These are phyloP conservation scores for Penicillium sp. DNA, from an alignment of 2,329 filamentous ascomycete genomes.

Conservation along the genomic window DNA sequence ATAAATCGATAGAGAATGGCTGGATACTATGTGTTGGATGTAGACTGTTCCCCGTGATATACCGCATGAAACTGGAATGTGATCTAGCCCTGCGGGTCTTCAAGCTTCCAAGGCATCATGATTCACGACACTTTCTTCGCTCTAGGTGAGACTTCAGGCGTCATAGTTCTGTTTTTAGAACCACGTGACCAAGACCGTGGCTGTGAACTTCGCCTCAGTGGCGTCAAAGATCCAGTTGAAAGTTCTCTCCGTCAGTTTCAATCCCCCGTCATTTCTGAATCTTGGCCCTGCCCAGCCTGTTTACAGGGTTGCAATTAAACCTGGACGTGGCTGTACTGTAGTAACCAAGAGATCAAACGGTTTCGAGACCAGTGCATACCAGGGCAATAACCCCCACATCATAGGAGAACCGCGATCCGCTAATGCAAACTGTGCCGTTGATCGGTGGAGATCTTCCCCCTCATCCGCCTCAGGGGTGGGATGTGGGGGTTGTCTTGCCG, in stretches of 20 bases:
- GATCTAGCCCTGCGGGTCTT: too few relatives aligned
- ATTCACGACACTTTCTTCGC: too few relatives aligned
- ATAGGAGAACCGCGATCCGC: not conserved
- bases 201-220: slow-evolving; percentile 9
- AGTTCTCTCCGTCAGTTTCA: not conserved
- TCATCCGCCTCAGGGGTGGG: slow-evolving; percentile 5
- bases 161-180: not conserved
- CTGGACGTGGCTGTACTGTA: not conserved
- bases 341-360: not conserved
- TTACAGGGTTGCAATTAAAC: not conserved
- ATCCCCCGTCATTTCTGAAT: slow-evolving; percentile 5
- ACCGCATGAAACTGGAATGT: too few relatives aligned
- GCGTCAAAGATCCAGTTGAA: not conserved
- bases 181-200: not conserved
- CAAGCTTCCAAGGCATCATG: too few relatives aligned
- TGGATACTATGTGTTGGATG: too few relatives aligned
- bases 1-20: too few relatives aligned
- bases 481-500: slow-evolving; percentile 2
- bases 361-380: not conserved
- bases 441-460: slow-evolving; percentile 8
- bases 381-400: not conserved
- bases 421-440: not conserved
- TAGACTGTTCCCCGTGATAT: too few relatives aligned
- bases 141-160: too few relatives aligned
- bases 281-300: not conserved